Evolutionary conservation across 139 green algal genomes (phyloP).

Genomic region (Eudorina sp.): DNA sequence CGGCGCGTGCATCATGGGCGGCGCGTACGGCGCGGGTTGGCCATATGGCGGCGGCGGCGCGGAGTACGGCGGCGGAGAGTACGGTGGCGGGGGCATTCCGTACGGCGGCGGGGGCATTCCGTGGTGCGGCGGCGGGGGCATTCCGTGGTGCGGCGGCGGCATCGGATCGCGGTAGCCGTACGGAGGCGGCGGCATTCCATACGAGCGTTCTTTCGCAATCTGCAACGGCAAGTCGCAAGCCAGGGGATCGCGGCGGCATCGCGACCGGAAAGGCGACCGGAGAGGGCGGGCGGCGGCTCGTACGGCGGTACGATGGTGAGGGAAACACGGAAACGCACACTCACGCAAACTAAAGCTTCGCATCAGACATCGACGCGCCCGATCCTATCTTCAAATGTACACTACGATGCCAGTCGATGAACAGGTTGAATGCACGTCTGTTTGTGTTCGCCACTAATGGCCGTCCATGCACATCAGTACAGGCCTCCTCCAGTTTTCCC

Average conservation of each 20-base stretch:
- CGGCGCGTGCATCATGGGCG: constrained; percentile 36
- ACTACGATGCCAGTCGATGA: too few relatives aligned
- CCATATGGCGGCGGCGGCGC: constrained; percentile 26
- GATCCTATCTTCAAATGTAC: too few relatives aligned
- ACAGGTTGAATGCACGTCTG: too few relatives aligned
- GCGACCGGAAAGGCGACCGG: not conserved
- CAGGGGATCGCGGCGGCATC: not conserved
- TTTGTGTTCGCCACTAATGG: too few relatives aligned
- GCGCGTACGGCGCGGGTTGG: constrained; percentile 11
- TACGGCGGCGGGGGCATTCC: constrained; percentile 36
- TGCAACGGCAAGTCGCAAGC: not conserved
- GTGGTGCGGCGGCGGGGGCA: constrained; percentile 11
- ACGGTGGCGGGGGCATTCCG: constrained; percentile 45
- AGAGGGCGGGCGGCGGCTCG: not conserved
- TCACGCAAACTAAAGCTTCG: too few relatives aligned
- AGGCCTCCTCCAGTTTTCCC: too few relatives aligned
- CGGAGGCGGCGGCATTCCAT: constrained; percentile 25
- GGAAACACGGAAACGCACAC: not conserved
- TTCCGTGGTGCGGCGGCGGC: constrained; percentile 36
- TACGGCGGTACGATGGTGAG: not conserved
- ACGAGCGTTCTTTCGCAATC: constrained; percentile 31
- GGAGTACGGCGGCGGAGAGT: constrained; percentile 42
- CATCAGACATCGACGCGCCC: too few relatives aligned
- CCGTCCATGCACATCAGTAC: too few relatives aligned
- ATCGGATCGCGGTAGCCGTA: constrained; percentile 42